Percentiles rank a stretch among this genome's conserved stretches.
phyloP scores from a whole-genome alignment of 1,284 basidiomycete species.

The Cystobasidium pallidum region DNA sequence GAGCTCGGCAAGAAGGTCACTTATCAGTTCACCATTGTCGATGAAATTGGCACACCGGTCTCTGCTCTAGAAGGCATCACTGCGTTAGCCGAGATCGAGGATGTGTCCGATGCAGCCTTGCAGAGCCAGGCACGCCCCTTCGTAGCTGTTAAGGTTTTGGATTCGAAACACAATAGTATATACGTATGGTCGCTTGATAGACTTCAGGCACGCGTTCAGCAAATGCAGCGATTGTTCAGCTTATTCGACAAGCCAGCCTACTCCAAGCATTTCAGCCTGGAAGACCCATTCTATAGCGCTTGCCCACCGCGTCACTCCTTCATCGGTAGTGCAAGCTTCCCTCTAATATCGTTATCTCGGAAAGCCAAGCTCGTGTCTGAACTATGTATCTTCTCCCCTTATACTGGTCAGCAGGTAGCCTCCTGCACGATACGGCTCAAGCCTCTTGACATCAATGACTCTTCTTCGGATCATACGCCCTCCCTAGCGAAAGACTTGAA shows the following conservation, averaged over 20 bases:
- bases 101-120: slow-evolving; percentile 78
- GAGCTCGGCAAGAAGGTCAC: slow-evolving; percentile 81
- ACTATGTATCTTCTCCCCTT: slow-evolving; percentile 85
- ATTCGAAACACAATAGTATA: slow-evolving; percentile 79
- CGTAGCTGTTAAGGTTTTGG: slow-evolving; percentile 86
- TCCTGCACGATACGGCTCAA: slow-evolving; percentile 83
- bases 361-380: slow-evolving; percentile 73
- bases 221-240: slow-evolving; percentile 92
- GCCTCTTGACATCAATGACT: slow-evolving; percentile 55
- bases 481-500: slow-evolving; percentile 61
- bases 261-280: slow-evolving; percentile 87
- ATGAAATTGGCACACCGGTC: slow-evolving; percentile 68
- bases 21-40: slow-evolving; percentile 88
- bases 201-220: slow-evolving; percentile 81
- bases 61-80: slow-evolving; percentile 85
- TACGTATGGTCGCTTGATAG: slow-evolving; percentile 89
- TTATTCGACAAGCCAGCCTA: slow-evolving; percentile 91
- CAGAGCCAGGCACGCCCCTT: slow-evolving; percentile 75
- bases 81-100: slow-evolving; percentile 87
- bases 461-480: slow-evolving; percentile 39
- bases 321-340: slow-evolving; percentile 82
- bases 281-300: slow-evolving; percentile 88
- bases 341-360: slow-evolving; percentile 77
- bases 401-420: slow-evolving; percentile 89
- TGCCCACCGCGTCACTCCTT: slow-evolving; percentile 85